These are phyloP conservation scores for Geum urbanum DNA, from an alignment of 306 rosid genomes.

Conservation along the genomic window DNA sequence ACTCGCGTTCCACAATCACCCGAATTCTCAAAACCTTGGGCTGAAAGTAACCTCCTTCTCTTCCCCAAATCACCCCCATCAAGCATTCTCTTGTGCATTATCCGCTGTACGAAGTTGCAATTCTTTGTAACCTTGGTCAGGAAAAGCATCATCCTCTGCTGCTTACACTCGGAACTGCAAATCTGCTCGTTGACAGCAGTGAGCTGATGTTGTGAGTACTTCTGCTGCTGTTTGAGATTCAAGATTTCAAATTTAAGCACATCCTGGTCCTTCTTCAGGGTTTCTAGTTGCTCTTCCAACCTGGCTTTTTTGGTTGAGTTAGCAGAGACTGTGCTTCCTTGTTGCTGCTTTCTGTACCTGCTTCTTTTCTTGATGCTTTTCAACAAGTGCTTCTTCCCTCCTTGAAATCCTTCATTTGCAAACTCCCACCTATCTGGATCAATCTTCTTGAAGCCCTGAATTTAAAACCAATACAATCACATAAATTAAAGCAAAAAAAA, in stretches of 20 bases:
- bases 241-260: conserved; percentile 51
- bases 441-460: conserved; percentile 84
- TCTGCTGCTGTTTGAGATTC: conserved; percentile 59
- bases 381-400: conserved; percentile 83
- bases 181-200: conserved; percentile 46
- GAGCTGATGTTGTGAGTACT: conserved; percentile 47
- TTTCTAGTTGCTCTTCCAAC: conserved; percentile 54
- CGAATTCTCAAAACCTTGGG: conserved; percentile 28
- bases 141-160: conserved; percentile 56
- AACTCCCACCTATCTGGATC: conserved; percentile 90
- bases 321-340: conserved; percentile 17
- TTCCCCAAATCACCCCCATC: conserved; percentile 42
- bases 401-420: conserved; percentile 77
- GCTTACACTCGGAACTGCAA: conserved; percentile 47
- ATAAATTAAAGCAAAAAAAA: not conserved
- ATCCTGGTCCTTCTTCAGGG: conserved; percentile 58
- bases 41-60: conserved; percentile 48
- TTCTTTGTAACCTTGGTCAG: conserved; percentile 45
- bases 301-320: conserved; percentile 34
- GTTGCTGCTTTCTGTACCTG: conserved; percentile 43
- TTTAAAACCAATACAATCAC: not conserved
- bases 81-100: conserved; percentile 41
- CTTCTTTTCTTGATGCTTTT: conserved; percentile 78
- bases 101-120: conserved; percentile 40
- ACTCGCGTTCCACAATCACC: conserved; percentile 30